Conservation (phyloP, 2,329 filamentous ascomycete genomes). For the Penicillium nordicum region DNA sequence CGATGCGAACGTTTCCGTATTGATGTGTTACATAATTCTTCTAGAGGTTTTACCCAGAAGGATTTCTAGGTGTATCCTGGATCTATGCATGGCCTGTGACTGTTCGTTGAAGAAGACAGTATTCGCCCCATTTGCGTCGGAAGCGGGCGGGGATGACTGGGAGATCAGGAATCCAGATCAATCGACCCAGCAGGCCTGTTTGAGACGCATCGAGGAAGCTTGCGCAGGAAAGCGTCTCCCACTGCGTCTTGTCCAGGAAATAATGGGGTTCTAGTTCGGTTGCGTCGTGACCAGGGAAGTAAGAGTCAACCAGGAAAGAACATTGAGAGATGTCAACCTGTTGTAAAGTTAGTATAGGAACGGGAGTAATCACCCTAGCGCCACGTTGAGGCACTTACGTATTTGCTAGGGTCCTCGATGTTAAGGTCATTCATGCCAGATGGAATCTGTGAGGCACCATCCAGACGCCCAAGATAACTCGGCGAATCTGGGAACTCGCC, state of each 20-base stretch:
- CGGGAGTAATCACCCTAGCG: neutral
- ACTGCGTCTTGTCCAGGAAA: slow-evolving; percentile 66
- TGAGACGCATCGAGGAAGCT: slow-evolving; percentile 75
- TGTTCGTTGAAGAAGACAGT: slow-evolving; percentile 70
- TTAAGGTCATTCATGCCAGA: slow-evolving; percentile 90
- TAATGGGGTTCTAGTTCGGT: slow-evolving; percentile 78
- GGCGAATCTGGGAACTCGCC: slow-evolving; percentile 80
- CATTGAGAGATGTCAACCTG: slow-evolving; percentile 69
- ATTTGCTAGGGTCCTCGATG: slow-evolving; percentile 80
- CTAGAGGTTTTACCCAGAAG: neutral
- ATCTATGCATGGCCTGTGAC: slow-evolving; percentile 7
- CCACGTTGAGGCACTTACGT: slow-evolving; percentile 53
- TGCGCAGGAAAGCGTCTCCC: slow-evolving; percentile 73
- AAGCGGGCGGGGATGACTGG: slow-evolving; percentile 65
- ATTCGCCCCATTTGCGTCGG: slow-evolving; percentile 77
- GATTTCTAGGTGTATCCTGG: neutral
- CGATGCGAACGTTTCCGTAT: neutral
- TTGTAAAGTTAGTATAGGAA: slow-evolving; percentile 13
- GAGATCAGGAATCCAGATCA: slow-evolving; percentile 76
- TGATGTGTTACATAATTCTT: neutral
- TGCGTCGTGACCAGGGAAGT: slow-evolving; percentile 59
- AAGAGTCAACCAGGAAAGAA: slow-evolving; percentile 82
- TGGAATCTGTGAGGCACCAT: slow-evolving; percentile 80
- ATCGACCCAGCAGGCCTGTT: slow-evolving; percentile 70
- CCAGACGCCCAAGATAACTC: slow-evolving; percentile 67